Base-by-base conservation (phyloP, 2,329 filamentous ascomycete genomes). In the Nemania serpens region DNA sequence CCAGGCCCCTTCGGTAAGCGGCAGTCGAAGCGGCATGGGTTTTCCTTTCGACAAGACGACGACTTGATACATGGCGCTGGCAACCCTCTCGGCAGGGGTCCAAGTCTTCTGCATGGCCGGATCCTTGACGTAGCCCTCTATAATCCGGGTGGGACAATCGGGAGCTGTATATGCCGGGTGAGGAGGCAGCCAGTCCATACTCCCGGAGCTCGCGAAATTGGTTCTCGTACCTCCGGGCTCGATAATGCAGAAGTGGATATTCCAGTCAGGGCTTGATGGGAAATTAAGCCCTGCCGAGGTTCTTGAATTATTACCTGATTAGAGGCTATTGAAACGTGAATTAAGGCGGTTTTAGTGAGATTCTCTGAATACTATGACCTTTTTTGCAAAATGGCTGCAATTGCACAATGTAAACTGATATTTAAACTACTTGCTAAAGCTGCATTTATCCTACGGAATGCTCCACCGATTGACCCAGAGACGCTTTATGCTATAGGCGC, bases 161-260 rank as follows among this genome's bases (percentile, higher is more conserved):
- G 59, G 20, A 0, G 60, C 65, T 2, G 55, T 54, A 25, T 67
- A 67, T 5, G 65, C 65, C 10, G 58, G 50, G 13, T 67, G 65
- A 12, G 42, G n/a, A 17, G 39, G n/a, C 5, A 63, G 9, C 48
- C 42, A 58, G 15, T 56, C 57, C 55, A 62, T 63, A 36, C 51
- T 62, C 18, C 41, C 37, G 5, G 52, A 20, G 17, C 37, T 48
- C 13, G 58, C 51, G 46, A 65, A 68, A 20, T 62, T 65, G 41
- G 65, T 65, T 3, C 45, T 45, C 2, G 54, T 59, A 15, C 66
- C 64, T 6, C 66, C 66, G 0, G 66, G 62, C 58, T 67, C 68
- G 47, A 69, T 61, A 17, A 67, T 33, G 46, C 65, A 65, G 39
- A 68, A 62, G 42, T 69, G 63, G n/a, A 68, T 67, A 12, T 70